These are phyloP conservation scores for Aspergillus costaricaensis DNA, from an alignment of 2,329 filamentous ascomycete genomes.

Conservation along the genomic window DNA sequence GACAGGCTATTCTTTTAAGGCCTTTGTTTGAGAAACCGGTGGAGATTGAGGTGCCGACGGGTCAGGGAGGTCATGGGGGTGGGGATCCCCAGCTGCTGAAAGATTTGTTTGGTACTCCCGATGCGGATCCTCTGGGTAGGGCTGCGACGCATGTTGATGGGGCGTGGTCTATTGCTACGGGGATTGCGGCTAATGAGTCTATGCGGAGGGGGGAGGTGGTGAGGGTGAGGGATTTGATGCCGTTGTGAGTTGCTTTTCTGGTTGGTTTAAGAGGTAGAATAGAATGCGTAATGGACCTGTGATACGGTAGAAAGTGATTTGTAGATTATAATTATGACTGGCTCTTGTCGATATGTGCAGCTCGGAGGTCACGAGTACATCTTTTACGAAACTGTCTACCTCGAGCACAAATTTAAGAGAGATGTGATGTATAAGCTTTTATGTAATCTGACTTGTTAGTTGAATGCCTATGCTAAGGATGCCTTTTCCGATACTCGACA, in stretches of 20 bases:
- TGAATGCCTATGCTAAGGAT: no score
- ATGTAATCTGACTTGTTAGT: fast-evolving
- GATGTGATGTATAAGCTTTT: no score
- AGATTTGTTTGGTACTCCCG: slow-evolving; percentile 57
- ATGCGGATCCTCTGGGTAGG: slow-evolving; percentile 52
- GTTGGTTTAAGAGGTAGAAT: background rate
- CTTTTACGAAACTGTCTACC: no score
- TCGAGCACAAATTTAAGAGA: no score
- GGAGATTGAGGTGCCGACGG: slow-evolving; percentile 56
- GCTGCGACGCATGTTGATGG: slow-evolving; percentile 63
- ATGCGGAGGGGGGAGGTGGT: background rate
- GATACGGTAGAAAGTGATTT: no score
- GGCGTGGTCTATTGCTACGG: slow-evolving; percentile 60
- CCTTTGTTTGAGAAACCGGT: slow-evolving; percentile 60
- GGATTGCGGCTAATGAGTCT: slow-evolving; percentile 57
- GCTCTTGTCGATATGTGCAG: no score
- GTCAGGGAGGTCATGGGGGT: slow-evolving; percentile 60
- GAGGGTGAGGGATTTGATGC: background rate
- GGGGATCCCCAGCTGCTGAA: slow-evolving; percentile 60
- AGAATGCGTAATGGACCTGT: no score
- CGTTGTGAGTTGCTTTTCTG: background rate
- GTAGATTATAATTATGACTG: no score
- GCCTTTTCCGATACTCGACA: no score
- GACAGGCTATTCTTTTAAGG: slow-evolving; percentile 43
- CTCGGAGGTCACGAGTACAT: no score